Conservation (phyloP, 2,329 filamentous ascomycete genomes). For the Colletotrichum sojae region DNA sequence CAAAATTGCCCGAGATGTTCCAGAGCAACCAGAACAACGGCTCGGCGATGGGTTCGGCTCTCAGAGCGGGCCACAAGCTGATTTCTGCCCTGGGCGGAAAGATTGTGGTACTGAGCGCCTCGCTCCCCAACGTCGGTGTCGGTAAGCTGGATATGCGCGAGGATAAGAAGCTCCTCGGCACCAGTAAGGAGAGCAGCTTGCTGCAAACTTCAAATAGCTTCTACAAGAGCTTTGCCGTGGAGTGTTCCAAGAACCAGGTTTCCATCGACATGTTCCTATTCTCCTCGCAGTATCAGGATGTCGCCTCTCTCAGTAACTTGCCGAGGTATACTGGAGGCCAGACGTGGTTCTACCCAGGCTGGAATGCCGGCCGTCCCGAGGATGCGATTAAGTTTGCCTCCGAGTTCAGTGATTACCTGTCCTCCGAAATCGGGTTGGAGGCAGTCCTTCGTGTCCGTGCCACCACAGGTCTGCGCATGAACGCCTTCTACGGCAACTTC, state of each 20-base stretch:
- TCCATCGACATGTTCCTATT: slow-evolving; percentile 99
- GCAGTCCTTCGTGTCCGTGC: slow-evolving; percentile 96
- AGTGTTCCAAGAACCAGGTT: slow-evolving; percentile 98
- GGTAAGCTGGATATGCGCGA: slow-evolving; percentile 94
- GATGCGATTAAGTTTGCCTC: slow-evolving; percentile 98
- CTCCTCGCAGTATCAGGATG: slow-evolving; percentile 96
- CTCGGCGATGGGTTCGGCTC: slow-evolving; percentile 95
- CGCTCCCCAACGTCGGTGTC: slow-evolving; percentile 89
- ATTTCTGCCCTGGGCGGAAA: slow-evolving; percentile 96
- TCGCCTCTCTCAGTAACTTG: slow-evolving; percentile 94
- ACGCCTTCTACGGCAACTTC: slow-evolving; percentile 99
- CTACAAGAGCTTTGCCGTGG: slow-evolving; percentile 99
- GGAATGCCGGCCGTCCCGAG: slow-evolving; percentile 93
- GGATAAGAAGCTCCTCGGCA: slow-evolving; percentile 95
- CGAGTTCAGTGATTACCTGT: slow-evolving; percentile 97
- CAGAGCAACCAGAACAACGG: slow-evolving; percentile 90
- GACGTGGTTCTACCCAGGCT: slow-evolving; percentile 98
- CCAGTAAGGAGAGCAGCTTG: slow-evolving; percentile 88
- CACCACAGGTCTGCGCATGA: slow-evolving; percentile 95
- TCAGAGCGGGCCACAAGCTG: slow-evolving; percentile 94
- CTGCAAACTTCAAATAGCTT: slow-evolving; percentile 95
- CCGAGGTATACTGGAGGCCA: slow-evolving; percentile 97
- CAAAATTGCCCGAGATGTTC: slow-evolving; percentile 96
- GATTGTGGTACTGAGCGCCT: slow-evolving; percentile 91
- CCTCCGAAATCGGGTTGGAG: slow-evolving; percentile 94